These are phyloP conservation scores for Stagonosporopsis chrysanthemi DNA, from an alignment of 2,329 filamentous ascomycete species.

Conservation along the genomic window DNA sequence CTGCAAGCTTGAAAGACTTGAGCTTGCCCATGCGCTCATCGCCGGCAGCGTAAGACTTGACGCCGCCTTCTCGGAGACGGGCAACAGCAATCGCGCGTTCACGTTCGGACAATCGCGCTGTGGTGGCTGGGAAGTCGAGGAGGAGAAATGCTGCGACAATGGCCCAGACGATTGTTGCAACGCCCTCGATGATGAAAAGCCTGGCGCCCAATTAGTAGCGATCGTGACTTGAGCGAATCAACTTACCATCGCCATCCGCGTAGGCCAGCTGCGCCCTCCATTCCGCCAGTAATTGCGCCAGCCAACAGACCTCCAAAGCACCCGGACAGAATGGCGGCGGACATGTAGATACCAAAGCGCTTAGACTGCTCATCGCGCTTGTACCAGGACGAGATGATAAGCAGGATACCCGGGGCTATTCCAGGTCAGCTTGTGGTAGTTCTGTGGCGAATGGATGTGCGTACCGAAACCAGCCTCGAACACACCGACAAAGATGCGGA, in stretches of 20 bases:
- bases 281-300: conserved; percentile 57
- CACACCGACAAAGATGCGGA: conserved; percentile 64
- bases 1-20: conserved; percentile 50
- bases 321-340: conserved; percentile 64
- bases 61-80: conserved; percentile 55
- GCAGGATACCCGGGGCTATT: conserved; percentile 60
- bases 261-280: conserved; percentile 57
- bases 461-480: conserved; percentile 60
- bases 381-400: conserved; percentile 67
- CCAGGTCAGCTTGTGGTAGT: background rate
- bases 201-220: background rate
- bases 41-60: conserved; percentile 44
- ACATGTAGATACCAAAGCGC: conserved; percentile 65
- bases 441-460: background rate
- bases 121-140: conserved; percentile 59
- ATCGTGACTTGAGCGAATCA: background rate
- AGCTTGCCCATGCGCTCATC: conserved; percentile 46
- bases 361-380: conserved; percentile 65
- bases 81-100: conserved; percentile 55
- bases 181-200: conserved; percentile 18
- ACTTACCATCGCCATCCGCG: conserved; percentile 61
- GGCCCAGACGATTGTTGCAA: conserved; percentile 56
- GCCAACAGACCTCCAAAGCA: conserved; percentile 62
- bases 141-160: conserved; percentile 56
- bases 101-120: conserved; percentile 51